Evolutionary conservation across 1,139 yeast species (phyloP), one percentile per base, ranked within the genome.

Genomic region (Diutina ranongensis): DNA sequence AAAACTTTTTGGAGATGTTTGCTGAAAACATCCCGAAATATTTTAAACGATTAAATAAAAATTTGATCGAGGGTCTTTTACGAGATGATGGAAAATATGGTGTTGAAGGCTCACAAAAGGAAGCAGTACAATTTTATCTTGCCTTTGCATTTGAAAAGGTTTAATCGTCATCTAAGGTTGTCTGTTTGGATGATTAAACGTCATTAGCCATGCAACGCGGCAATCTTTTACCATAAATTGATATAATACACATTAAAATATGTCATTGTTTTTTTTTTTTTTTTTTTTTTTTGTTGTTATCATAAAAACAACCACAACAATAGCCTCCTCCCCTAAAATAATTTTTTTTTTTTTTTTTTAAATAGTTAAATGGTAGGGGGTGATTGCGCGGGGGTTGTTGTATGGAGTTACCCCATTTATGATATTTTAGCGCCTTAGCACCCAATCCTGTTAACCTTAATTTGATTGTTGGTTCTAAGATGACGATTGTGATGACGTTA

Each of bases 51-150:
- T 68, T 82, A 45, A 80, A 84, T 44, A 79, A 80, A 40, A 80
- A 77, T 49, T 70, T 85, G 57, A 64, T 78, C 22, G 84, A 83
- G 48, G 86, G 94, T 3, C 72, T 86, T 62, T 74, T 74, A 54
- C 67, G 89, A 49, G 66, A 74, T 1, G 94, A 86, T 58, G 97
- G 96, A 0, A 73, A 76, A 45, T 79, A 80, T 54, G 96, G 95
- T 16, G 87, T 89, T 38, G 92, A 83, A 57, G 95, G 95, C 1
- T 86, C 80, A 44, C 95, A 92, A 58, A 76, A 86, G 50, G 97
- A 92, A 58, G 75, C 74, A 0, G 95, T 95, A n/a, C 86, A 88
- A 12, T 82, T 87, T 53, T 86, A 86, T 58, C 62, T 80, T 45
- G 87, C 88, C 1, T 86, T 86, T 65, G 92, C 83, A 1, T 87